A percentile compares a stretch with the other conserved stretches of the same genome.
Conservation (phyloP, 495 filamentous ascomycete genomes). For the Rhizodiscina lignyota region DNA sequence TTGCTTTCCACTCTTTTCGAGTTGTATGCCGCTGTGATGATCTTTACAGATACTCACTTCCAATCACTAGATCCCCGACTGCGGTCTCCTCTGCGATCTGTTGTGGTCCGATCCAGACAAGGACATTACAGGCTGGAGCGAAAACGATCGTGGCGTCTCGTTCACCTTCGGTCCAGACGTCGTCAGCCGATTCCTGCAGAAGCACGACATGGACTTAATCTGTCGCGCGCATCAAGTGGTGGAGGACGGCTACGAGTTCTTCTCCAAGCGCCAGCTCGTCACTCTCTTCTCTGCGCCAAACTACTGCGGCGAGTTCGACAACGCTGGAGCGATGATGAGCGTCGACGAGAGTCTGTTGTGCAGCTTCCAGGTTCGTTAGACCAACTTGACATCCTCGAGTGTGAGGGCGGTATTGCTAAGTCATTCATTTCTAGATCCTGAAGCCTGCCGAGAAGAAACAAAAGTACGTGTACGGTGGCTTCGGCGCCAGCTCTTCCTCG, state of each 20-base stretch:
- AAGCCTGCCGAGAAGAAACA: conserved; percentile 99
- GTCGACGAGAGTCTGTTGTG: conserved; percentile 98
- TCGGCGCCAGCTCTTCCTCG: conserved; percentile 70
- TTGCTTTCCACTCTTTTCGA: conserved; percentile 4
- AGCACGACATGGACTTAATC: conserved; percentile 99
- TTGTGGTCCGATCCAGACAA: conserved; percentile 99
- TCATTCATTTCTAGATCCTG: conserved; percentile 50
- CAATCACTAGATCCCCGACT: conserved; percentile 74
- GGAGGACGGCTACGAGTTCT: conserved; percentile 98
- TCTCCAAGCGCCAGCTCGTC: conserved; percentile 94
- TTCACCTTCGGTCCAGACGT: conserved; percentile 99
- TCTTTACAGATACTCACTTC: background rate
- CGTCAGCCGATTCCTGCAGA: conserved; percentile 94
- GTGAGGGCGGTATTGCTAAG: background rate
- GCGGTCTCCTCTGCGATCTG: conserved; percentile 91
- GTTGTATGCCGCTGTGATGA: conserved; percentile 3
- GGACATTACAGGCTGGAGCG: conserved; percentile 99
- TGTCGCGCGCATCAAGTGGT: conserved; percentile 98
- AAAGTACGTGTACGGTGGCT: conserved; percentile 95
- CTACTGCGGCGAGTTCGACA: conserved; percentile 99
- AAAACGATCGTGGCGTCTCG: conserved; percentile 95
- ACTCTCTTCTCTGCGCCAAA: conserved; percentile 97
- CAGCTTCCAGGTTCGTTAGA: conserved; percentile 84
- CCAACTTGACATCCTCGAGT: no score
- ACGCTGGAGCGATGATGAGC: conserved; percentile 99